Evolutionary conservation across 139 green algal species (phyloP), one percentile per base, ranked within the genome.

Genomic region (Parachlorella kessleri): DNA sequence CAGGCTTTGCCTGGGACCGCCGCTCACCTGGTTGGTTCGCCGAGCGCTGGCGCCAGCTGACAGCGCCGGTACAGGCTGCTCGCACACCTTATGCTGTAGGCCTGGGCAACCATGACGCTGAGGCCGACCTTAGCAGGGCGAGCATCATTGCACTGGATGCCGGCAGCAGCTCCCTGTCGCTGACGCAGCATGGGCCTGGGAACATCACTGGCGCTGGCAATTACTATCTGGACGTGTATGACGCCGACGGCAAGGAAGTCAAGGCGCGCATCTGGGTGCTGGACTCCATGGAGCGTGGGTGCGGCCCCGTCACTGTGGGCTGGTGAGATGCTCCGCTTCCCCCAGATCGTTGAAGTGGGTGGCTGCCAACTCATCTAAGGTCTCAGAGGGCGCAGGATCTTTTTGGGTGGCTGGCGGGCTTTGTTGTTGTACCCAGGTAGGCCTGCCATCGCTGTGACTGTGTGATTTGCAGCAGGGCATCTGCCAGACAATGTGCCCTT

Each of bases 41-140:
- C 64, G 24, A 66, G 4, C 55, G 42, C 30, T 81, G 55, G 63
- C 48, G 32, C 2, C 69, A 81, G 68, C 75, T 85, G 9, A 37
- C 65, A 24, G 40, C 32, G 28, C 70, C 81, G 7, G 28, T 75
- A 26, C 37, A 41, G 24, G 68, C 32, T 18, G 63, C 75, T 26
- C 69, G 63, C 3, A 21, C 75, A 7, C 74, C 74, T 3, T 77
- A 72, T 26, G 81, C 74, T 3, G 4, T 41, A 24, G 42, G 75
- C 8, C 70, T 85, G n/a, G 78, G 81, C 23, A 85, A 85, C 69
- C 81, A 85, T 38, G 81, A 85, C 39, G 70, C 54, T 0, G 81
- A 85, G 42, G 81, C 74, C 9, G 63, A 79, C 55, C 75, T 85
- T 7, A 48, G 38, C 8, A 35, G 81, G 2, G n/a, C 37, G 30